Conservation (phyloP, 2,329 filamentous ascomycete genomes). For the Phoma sp. region DNA sequence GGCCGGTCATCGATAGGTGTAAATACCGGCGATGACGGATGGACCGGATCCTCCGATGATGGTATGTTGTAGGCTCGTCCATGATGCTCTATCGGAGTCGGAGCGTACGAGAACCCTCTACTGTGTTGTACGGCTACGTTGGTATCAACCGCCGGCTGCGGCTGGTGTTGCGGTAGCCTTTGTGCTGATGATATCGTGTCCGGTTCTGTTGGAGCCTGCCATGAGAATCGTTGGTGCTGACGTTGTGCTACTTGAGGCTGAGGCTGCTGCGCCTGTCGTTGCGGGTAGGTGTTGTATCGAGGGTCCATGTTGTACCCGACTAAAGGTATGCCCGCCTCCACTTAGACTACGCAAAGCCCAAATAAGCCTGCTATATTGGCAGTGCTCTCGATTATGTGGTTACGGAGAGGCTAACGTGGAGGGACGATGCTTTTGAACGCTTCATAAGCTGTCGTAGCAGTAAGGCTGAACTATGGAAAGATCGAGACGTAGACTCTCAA, state of each 20-base stretch:
- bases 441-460: neutral
- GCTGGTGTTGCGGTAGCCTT: constrained; percentile 6
- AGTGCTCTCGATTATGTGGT: neutral
- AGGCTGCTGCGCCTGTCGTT: constrained; percentile 23
- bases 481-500: constrained; percentile 11
- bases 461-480: constrained; percentile 6
- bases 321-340: neutral
- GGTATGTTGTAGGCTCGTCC: constrained; percentile 33
- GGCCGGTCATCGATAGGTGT: constrained; percentile 35
- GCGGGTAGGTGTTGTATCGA: constrained; percentile 24
- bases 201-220: constrained; percentile 13
- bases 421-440: neutral
- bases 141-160: constrained; percentile 5
- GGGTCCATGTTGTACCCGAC: constrained; percentile 29
- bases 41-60: constrained; percentile 34
- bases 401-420: neutral
- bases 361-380: neutral
- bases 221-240: constrained; percentile 22
- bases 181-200: neutral
- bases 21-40: constrained; percentile 34
- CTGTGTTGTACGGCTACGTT: constrained; percentile 17
- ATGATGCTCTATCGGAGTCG: constrained; percentile 45
- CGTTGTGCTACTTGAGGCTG: constrained; percentile 18
- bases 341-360: neutral
- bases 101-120: constrained; percentile 46